These are phyloP conservation scores for Talaromyces sp. DNA, from an alignment of 2,329 filamentous ascomycete genomes.

Conservation along the genomic window DNA sequence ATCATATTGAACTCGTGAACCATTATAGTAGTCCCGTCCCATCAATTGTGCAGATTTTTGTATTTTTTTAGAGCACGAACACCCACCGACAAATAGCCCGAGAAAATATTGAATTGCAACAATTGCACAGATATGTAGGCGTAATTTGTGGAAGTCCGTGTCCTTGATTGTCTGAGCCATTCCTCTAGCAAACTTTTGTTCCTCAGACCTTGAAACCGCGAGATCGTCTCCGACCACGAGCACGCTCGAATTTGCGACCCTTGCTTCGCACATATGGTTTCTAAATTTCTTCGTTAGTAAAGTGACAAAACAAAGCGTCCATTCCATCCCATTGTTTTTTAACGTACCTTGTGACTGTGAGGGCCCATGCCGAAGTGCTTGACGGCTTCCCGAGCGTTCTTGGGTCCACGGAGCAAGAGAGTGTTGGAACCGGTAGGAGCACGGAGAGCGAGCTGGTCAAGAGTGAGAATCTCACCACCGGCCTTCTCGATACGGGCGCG, in stretches of 20 bases:
- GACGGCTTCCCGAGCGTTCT: conserved; percentile 95
- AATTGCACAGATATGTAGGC: conserved; percentile 2
- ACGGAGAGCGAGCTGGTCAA: conserved; percentile 94
- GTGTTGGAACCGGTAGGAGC: conserved; percentile 96
- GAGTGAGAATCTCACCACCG: conserved; percentile 89
- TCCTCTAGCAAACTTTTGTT: conserved; percentile 16
- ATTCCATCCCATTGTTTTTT: conserved; percentile 31
- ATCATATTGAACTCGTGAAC: conserved; percentile 7
- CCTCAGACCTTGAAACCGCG: conserved; percentile 99
- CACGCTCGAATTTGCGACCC: conserved; percentile 99
- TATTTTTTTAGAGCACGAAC: conserved; percentile 1
- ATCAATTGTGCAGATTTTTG: conserved; percentile 9
- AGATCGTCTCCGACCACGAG: conserved; percentile 97
- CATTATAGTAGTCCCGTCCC: conserved; percentile 4
- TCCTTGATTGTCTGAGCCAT: conserved; percentile 9
- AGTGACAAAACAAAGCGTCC: too few species aligned
- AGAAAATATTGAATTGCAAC: conserved; percentile 7
- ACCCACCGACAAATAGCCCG: conserved; percentile 6
- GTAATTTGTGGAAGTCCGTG: conserved; percentile 2
- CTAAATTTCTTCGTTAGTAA: conserved; percentile 43
- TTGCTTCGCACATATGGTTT: conserved; percentile 97
- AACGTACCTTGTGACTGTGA: conserved; percentile 84
- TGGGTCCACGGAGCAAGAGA: conserved; percentile 91
- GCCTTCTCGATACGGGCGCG: conserved; percentile 89
- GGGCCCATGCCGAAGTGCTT: conserved; percentile 99